Conservation (phyloP, 73 alveolate genomes). For the Paramecium tetraurelia region DNA sequence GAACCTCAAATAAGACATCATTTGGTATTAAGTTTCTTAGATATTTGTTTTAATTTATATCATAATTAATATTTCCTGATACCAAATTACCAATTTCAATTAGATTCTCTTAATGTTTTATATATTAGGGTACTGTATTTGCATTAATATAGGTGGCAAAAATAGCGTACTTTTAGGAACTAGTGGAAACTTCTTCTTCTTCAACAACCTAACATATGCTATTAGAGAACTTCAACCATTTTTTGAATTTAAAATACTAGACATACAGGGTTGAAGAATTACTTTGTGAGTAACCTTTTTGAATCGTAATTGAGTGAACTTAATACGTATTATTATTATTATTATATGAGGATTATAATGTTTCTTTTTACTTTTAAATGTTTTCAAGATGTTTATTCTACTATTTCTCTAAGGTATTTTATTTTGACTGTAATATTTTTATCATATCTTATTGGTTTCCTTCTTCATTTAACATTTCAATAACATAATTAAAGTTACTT, state of each 20-base stretch:
- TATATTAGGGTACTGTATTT: not conserved
- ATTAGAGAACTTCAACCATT: not conserved
- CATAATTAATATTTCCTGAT: not conserved
- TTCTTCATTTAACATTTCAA: not conserved
- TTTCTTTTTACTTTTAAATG: not conserved
- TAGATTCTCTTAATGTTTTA: not conserved
- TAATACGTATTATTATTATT: not conserved
- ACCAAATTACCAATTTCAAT: not conserved
- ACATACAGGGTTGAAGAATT: not conserved
- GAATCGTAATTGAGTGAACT: not conserved
- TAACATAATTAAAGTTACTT: not conserved
- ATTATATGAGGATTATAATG: not conserved
- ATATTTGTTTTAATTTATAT: not conserved
- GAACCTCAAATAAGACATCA: not conserved
- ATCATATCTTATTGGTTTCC: not conserved
- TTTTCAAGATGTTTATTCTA: not conserved
- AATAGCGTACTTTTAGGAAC: not conserved
- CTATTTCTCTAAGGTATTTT: not conserved
- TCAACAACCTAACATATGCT: not conserved
- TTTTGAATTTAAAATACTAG: not conserved
- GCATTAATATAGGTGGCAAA: not conserved
- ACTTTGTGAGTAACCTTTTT: not conserved
- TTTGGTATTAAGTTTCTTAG: not conserved
- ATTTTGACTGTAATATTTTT: not conserved
- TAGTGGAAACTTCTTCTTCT: not conserved